These are phyloP conservation scores for Ichthyophthirius multifiliis DNA, from an alignment of 169 alveolate species.

Conservation along the genomic window DNA sequence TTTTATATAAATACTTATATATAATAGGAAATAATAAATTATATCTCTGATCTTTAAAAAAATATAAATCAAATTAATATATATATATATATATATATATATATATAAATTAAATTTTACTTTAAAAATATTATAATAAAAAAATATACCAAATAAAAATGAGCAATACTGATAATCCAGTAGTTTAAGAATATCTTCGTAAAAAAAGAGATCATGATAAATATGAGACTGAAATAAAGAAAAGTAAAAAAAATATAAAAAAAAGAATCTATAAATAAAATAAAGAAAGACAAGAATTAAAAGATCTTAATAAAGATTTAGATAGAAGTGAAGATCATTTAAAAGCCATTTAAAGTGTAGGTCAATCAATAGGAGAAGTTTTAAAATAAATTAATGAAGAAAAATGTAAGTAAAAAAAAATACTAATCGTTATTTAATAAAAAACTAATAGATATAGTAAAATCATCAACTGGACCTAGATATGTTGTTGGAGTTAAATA, in stretches of 20 bases:
- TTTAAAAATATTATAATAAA: no score
- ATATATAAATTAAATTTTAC: no score
- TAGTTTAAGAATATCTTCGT: not conserved
- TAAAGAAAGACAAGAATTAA: constrained; percentile 41
- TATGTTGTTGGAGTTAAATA: constrained; percentile 97
- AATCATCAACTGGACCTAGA: constrained; percentile 97
- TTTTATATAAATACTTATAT: no score
- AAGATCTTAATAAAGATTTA: constrained; percentile 59
- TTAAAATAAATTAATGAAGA: constrained; percentile 93
- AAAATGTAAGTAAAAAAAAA: constrained; percentile 55
- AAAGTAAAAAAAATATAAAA: not conserved
- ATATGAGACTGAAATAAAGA: not conserved
- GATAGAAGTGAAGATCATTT: constrained; percentile 96
- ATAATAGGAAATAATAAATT: no score
- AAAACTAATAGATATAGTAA: constrained; percentile 83
- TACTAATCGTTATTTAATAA: constrained; percentile 5
- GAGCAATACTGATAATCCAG: not conserved
- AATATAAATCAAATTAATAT: no score
- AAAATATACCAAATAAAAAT: not conserved
- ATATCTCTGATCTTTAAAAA: no score
- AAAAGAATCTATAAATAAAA: not conserved
- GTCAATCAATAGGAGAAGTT: constrained; percentile 98
- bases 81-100: no score
- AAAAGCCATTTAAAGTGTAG: constrained; percentile 97
- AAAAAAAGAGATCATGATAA: not conserved